Conservation (phyloP, 1,284 basidiomycete genomes). For the Trametes hirsuta region DNA sequence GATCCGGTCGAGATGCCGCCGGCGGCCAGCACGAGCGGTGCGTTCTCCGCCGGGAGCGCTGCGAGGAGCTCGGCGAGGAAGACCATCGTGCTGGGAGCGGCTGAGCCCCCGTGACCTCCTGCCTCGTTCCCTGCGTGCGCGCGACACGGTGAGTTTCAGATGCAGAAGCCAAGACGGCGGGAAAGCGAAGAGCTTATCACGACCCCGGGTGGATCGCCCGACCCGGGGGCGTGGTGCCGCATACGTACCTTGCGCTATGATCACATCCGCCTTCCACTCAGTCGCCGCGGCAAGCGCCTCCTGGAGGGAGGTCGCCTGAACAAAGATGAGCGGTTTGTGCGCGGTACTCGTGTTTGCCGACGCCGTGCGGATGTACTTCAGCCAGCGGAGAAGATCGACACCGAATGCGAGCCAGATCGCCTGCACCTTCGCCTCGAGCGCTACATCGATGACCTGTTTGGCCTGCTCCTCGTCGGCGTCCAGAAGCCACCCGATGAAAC, state of each 20-base stretch:
- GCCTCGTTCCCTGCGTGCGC: constrained; percentile 63
- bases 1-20: constrained; percentile 56
- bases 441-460: constrained; percentile 48
- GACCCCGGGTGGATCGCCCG: constrained; percentile 10
- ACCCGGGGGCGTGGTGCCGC: background rate
- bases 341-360: constrained; percentile 43
- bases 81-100: constrained; percentile 59
- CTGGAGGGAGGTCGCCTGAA: constrained; percentile 60
- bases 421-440: constrained; percentile 58
- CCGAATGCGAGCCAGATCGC: constrained; percentile 80
- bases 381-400: constrained; percentile 57
- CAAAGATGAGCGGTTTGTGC: constrained; percentile 59
- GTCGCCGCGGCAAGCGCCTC: constrained; percentile 59
- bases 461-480: constrained; percentile 50
- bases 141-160: background rate
- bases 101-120: constrained; percentile 68
- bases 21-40: constrained; percentile 62
- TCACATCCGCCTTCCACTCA: constrained; percentile 67
- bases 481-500: constrained; percentile 73
- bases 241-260: constrained; percentile 73
- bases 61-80: constrained; percentile 60
- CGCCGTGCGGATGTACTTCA: constrained; percentile 56
- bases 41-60: constrained; percentile 41
- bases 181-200: constrained; percentile 4
- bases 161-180: background rate